phyloP scores from a whole-genome alignment of 306 rosid genomes.

The Lathyrus tuberosus region DNA sequence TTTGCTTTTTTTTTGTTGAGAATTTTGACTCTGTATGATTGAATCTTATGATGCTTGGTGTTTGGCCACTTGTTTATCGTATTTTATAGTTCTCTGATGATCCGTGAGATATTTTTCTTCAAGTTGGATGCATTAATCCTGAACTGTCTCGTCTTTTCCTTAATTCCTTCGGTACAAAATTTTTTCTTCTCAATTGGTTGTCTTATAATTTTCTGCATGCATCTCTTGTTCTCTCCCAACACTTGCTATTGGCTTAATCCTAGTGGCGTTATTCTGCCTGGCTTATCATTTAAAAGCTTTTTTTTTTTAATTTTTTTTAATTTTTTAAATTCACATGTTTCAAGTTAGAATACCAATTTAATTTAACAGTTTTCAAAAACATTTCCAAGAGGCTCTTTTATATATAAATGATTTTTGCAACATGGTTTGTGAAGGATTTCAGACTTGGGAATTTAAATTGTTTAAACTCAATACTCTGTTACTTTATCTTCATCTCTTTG shows the following conservation, averaged over 20 bases:
- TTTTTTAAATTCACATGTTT: conserved; percentile 19
- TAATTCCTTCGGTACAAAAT: not conserved
- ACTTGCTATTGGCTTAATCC: not conserved
- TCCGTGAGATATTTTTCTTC: conserved; percentile 18
- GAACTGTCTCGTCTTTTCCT: not conserved
- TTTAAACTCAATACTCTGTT: conserved; percentile 24
- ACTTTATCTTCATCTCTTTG: conserved; percentile 34
- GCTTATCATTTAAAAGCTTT: conserved; percentile 7
- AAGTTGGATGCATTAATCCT: conserved; percentile 3
- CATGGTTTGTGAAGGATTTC: conserved; percentile 26
- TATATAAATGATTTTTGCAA: conserved; percentile 26
- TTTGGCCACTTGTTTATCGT: conserved; percentile 9
- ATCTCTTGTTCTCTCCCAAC: conserved; percentile 1
- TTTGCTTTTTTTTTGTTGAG: not conserved
- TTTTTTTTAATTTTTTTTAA: too few relatives aligned
- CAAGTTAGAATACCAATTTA: conserved; percentile 25
- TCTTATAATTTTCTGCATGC: not conserved
- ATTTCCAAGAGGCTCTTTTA: conserved; percentile 27
- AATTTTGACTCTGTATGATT: conserved; percentile 2
- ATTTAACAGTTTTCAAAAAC: conserved; percentile 18
- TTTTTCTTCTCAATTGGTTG: not conserved
- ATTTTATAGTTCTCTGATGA: not conserved
- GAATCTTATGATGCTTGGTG: conserved; percentile 11
- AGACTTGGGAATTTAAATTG: conserved; percentile 3
- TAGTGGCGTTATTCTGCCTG: not conserved